Base-by-base conservation (phyloP, 495 filamentous ascomycete genomes). In the Elasticomyces elasticus region DNA sequence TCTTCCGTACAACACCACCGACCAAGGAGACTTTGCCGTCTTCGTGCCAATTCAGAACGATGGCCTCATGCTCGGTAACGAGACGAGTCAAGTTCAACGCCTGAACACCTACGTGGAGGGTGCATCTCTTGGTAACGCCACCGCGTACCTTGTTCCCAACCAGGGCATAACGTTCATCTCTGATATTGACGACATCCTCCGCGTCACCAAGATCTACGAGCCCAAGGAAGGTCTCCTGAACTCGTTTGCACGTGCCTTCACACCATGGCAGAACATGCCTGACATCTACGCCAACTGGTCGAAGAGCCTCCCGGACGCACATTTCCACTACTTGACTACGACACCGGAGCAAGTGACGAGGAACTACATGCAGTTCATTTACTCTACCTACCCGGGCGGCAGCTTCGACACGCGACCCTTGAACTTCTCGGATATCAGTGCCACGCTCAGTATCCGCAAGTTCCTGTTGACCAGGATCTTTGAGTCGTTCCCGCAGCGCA, bases 301-400 rank as follows among this genome's bases (percentile, higher is more conserved):
- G 0, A 65, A 64, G 12, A 72, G 67, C 30, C 69, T 84, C n/a
- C 73, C 74, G 1, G 67, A 82, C 60, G 71, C 81, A 57, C 86
- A 89, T 65, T 90, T 89, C 71, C 85, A 89, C 67, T 90, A 90
- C 66, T 76, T 90, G 25, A 89, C 85, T 9, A 90, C 86, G 0
- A 89, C 86, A 1, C 86, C 86, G 0, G 85, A 90, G 67, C 86
- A 90, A 66, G 71, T 79, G 13, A 87, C 86, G 0, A 71, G 85
- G 6, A 81, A 81, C 56, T 90, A 89, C 69, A 86, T 86, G 83
- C 76, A 86, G 45, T 89, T 84, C 73, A 86, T 89, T 62, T 86
- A 79, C 74, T 74, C 75, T 49, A 84, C 72, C 23, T 86, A 85
- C 66, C 83, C 83, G 0, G 79, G 79, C 22, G 83, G 83, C 44